Percentiles rank a stretch among this genome's conserved stretches.
Evolutionary conservation across 2,329 filamentous ascomycete species (phyloP).

Genomic region (Gliomastix tumulicola): DNA sequence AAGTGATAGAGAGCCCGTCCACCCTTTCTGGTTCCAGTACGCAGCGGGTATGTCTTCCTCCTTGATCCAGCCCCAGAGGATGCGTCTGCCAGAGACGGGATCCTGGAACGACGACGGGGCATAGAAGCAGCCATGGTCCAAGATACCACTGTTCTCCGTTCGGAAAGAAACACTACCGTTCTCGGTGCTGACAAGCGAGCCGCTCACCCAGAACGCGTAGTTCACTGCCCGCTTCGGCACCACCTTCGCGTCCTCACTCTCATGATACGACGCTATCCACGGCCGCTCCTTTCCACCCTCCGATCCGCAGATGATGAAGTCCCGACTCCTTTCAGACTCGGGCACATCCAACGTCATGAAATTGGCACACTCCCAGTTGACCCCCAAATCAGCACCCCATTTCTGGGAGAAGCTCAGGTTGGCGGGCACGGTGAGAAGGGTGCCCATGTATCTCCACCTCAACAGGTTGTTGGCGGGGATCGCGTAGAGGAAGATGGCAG

Average conservation of each 20-base stretch:
- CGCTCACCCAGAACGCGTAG: slow-evolving; percentile 25
- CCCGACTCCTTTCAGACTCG: background rate
- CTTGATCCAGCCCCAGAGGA: slow-evolving; percentile 42
- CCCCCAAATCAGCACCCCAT: slow-evolving; percentile 42
- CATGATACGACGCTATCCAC: no score
- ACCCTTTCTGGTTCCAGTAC: slow-evolving; percentile 34
- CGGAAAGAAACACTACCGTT: slow-evolving; percentile 14
- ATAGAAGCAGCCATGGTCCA: slow-evolving; percentile 41
- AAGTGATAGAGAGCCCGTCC: slow-evolving; percentile 40
- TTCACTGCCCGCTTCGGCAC: slow-evolving; percentile 27
- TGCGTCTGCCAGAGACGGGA: slow-evolving; percentile 25
- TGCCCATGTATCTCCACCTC: slow-evolving; percentile 36
- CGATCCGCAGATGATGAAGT: slow-evolving; percentile 37
- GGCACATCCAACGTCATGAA: slow-evolving; percentile 26
- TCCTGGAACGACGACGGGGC: slow-evolving; percentile 42
- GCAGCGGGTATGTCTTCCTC: slow-evolving; percentile 39
- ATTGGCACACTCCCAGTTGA: slow-evolving; percentile 42
- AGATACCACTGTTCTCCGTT: slow-evolving; percentile 29
- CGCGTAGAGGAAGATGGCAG: slow-evolving; percentile 38
- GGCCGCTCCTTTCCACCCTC: slow-evolving; percentile 27
- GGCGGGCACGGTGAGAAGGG: slow-evolving; percentile 28
- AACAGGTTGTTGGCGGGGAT: slow-evolving; percentile 28
- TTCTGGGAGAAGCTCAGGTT: slow-evolving; percentile 26
- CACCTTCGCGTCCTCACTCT: no score
- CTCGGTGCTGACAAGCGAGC: slow-evolving; percentile 15